Percentiles rank a stretch among this genome's conserved stretches.
Conservation (phyloP, 2,329 filamentous ascomycete species). For the Ramichloridium luteum region DNA sequence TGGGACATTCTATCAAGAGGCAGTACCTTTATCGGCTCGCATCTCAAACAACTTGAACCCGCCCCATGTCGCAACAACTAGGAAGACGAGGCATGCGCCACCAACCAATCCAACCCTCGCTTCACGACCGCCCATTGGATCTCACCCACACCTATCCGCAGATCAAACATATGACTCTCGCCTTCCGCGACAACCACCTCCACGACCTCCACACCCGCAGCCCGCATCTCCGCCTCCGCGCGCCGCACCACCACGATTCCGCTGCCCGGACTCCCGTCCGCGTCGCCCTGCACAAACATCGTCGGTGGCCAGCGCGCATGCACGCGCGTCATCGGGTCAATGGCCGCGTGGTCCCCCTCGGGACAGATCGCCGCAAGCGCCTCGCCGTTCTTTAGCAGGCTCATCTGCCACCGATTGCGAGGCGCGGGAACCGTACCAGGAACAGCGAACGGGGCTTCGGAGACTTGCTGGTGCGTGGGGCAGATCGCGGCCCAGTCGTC, state of each 20-base stretch:
- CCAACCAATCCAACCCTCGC: too few relatives aligned
- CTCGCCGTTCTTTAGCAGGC: slow-evolving; percentile 11
- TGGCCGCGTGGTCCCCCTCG: slow-evolving; percentile 8
- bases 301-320: slow-evolving; percentile 10
- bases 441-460: slow-evolving; percentile 5
- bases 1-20: too few relatives aligned
- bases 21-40: too few relatives aligned
- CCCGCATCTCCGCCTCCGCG: slow-evolving; percentile 10
- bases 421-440: slow-evolving; percentile 10
- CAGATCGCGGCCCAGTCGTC: slow-evolving; percentile 11
- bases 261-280: slow-evolving; percentile 11
- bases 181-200: slow-evolving; percentile 9
- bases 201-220: slow-evolving; percentile 9
- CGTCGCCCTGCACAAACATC: slow-evolving; percentile 13
- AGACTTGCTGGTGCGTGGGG: slow-evolving; percentile 8
- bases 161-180: slow-evolving; percentile 14
- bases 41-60: too few relatives aligned
- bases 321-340: slow-evolving; percentile 13
- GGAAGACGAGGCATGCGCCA: too few relatives aligned
- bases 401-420: slow-evolving; percentile 12
- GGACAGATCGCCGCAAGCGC: slow-evolving; percentile 11
- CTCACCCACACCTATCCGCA: too few relatives aligned
- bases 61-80: too few relatives aligned
- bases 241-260: slow-evolving; percentile 8
- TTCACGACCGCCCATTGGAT: too few relatives aligned